These are phyloP conservation scores for Pholiota conissans DNA, from an alignment of 768 basidiomycete genomes.

Conservation along the genomic window DNA sequence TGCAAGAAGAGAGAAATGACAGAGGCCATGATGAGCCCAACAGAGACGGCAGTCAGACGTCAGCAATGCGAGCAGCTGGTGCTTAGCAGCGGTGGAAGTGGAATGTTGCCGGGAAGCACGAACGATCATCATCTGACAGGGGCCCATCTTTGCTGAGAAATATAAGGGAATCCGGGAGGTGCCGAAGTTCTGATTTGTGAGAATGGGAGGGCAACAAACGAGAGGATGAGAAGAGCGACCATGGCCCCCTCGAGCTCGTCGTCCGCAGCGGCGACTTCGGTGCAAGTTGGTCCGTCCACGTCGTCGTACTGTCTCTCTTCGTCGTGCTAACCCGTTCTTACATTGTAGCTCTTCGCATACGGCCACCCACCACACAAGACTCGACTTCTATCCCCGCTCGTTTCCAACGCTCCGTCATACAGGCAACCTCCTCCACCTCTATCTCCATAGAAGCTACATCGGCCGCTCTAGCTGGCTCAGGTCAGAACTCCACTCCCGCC, in stretches of 20 bases:
- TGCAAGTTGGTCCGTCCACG: constrained; percentile 85
- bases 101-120: not conserved
- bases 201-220: constrained; percentile 18
- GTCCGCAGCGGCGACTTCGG: constrained; percentile 77
- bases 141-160: constrained; percentile 23
- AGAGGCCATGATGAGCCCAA: not conserved
- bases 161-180: constrained; percentile 28
- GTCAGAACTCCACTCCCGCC: constrained; percentile 50
- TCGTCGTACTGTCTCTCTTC: constrained; percentile 1
- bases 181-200: constrained; percentile 36
- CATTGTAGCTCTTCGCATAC: constrained; percentile 76
- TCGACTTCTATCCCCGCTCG: constrained; percentile 85
- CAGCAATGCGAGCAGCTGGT: no score
- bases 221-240: constrained; percentile 41
- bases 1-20: not conserved
- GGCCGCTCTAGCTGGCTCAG: constrained; percentile 47
- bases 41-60: not conserved
- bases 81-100: not conserved
- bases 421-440: constrained; percentile 69
- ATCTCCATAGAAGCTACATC: constrained; percentile 80
- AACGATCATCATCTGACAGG: constrained; percentile 25
- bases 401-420: constrained; percentile 90
- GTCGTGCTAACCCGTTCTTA: constrained; percentile 17
- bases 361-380: constrained; percentile 86
- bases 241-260: constrained; percentile 78